A percentile compares a stretch with the other conserved stretches of the same genome.
Evolutionary conservation across 306 rosid species (phyloP).

Genomic region (Prinsepia uniflora): DNA sequence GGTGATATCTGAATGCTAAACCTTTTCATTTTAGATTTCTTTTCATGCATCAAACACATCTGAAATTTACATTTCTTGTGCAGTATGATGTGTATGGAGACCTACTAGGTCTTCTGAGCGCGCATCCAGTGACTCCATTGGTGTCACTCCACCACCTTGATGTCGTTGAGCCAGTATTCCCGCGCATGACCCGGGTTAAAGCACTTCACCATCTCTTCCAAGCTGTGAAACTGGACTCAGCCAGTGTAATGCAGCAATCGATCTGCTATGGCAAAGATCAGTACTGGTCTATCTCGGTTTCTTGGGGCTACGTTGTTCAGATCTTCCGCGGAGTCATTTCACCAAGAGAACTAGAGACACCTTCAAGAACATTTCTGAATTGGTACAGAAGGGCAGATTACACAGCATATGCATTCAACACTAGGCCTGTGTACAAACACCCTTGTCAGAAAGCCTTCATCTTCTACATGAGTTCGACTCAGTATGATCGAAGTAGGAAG

Average conservation of each 20-base stretch:
- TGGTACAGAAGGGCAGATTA: constrained; percentile 78
- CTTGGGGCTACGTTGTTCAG: constrained; percentile 90
- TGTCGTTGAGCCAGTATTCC: constrained; percentile 81
- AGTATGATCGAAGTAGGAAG: constrained; percentile 33
- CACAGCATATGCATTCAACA: constrained; percentile 87
- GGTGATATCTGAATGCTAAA: constrained; percentile 31
- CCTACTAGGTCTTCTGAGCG: constrained; percentile 68
- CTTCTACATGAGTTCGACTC: constrained; percentile 41
- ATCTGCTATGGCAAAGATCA: constrained; percentile 69
- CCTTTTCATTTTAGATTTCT: neutral
- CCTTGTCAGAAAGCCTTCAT: constrained; percentile 78
- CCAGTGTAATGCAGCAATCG: constrained; percentile 83
- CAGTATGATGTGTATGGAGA: constrained; percentile 95
- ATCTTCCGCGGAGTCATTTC: constrained; percentile 65
- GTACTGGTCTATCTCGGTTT: constrained; percentile 74
- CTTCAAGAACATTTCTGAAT: constrained; percentile 74
- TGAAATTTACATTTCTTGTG: constrained; percentile 11
- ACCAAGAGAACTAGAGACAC: constrained; percentile 82
- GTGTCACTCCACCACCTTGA: constrained; percentile 79
- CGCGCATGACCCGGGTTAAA: constrained; percentile 44
- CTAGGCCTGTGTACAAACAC: constrained; percentile 72
- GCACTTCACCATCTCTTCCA: constrained; percentile 52
- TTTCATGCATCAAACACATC: neutral
- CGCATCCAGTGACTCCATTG: constrained; percentile 81
- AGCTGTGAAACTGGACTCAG: constrained; percentile 55